Evolutionary conservation across 176 grass and related monocot genomes (phyloP), one percentile per base, ranked within the genome.

Genomic region (Cenchrus purpureus): DNA sequence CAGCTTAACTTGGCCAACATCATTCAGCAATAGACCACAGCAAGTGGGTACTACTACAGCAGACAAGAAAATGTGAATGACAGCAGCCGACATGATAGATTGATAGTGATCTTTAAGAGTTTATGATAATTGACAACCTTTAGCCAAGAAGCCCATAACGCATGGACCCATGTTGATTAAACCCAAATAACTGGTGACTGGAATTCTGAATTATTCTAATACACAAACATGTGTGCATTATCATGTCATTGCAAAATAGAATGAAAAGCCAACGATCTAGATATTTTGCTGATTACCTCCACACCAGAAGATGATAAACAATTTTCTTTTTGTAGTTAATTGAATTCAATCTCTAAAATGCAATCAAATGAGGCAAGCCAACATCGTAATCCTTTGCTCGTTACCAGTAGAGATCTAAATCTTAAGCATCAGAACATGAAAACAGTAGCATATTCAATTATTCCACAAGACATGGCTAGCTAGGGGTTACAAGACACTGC

Each of bases 111-210:
- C 15, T 71, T 25, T 75, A 43, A 68, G 8, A 14, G 61, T 79
- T 64, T 83, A 44, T 42, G 16, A 22, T 68, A 84, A 43, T 28
- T 84, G 76, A 86, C 61, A 82, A 37, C 32, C 54, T 48, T 81
- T 52, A 76, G 5, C 29, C n/a, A 70, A 45, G 53, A 69, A 89
- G 14, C 53, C 11, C 34, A 70, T 63, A 85, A 70, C 52, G 31
- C 82, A 75, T 13, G 46, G 25, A 44, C 51, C 10, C 15, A 71
- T 25, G 51, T 54, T 45, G 12, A 49, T 52, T 13, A 85, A 60
- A 54, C 59, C n/a, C 62, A 81, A 22, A 6, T 76, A 85, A 71
- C 0, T 50, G 46, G 1, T 71, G 55, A 62, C n/a, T 71, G 4
- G 1, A 76, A 70, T 46, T 14, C 11, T 81, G 32, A 12, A 55